phyloP scores from a whole-genome alignment of 257 asterid genomes.

The Eustoma russellianum region DNA sequence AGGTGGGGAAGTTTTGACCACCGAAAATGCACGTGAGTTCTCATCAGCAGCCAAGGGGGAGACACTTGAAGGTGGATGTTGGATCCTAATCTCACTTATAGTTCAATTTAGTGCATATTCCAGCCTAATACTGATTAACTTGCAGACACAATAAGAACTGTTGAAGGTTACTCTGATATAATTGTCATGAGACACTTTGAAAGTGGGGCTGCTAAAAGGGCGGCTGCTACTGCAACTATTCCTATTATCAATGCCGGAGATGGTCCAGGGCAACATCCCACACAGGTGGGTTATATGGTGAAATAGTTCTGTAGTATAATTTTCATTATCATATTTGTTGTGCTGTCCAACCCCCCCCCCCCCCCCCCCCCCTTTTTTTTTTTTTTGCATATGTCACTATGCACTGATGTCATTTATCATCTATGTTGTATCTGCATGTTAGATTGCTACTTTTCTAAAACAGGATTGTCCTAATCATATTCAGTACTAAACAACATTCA shows the following conservation, averaged over 20 bases:
- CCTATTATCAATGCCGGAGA: conserved; percentile 97
- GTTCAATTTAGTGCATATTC: neutral
- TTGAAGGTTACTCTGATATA: conserved; percentile 85
- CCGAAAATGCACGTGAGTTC: conserved; percentile 93
- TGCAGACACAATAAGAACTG: conserved; percentile 80
- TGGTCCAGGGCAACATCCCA: conserved; percentile 98
- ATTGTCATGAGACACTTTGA: conserved; percentile 97
- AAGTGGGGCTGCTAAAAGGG: conserved; percentile 94
- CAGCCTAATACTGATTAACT: conserved; percentile 2
- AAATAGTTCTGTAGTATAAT: no score
- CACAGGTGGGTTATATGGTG: conserved; percentile 44
- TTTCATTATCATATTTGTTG: neutral
- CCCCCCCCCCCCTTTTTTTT: no score
- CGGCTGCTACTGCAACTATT: conserved; percentile 66
- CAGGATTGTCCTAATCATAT: no score
- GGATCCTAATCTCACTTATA: no score
- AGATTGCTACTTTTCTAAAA: no score
- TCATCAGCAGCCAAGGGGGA: conserved; percentile 98
- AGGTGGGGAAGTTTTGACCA: conserved; percentile 84
- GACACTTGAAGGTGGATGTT: conserved; percentile 80
- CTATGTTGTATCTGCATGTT: neutral
- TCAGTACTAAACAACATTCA: no score
- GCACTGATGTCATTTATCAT: neutral
- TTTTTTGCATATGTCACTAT: no score
- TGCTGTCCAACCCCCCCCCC: no score